phyloP scores from a whole-genome alignment of 805 yeast species.

The Hanseniaspora lachancei region DNA sequence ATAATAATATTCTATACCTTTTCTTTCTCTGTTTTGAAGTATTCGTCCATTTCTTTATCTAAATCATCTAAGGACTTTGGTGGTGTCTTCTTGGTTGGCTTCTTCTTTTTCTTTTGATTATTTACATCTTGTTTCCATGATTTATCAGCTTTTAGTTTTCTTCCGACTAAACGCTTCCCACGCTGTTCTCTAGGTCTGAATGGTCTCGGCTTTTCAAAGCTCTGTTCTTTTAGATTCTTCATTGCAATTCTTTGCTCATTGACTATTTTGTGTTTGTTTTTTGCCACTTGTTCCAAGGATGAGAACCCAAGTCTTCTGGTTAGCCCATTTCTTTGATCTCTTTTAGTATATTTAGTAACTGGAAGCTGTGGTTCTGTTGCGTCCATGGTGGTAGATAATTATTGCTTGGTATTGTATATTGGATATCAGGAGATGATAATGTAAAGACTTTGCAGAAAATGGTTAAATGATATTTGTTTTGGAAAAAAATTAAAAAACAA shows the following conservation, averaged over 20 bases:
- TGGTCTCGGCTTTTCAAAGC: no score
- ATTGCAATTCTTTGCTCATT: conserved; percentile 2
- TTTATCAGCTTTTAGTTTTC: not conserved
- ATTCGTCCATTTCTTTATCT: conserved; percentile 25
- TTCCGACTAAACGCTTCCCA: conserved; percentile 1
- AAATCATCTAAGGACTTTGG: conserved; percentile 19
- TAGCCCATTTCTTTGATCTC: conserved; percentile 10
- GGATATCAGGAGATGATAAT: no score
- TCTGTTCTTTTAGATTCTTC: not conserved
- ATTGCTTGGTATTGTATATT: not conserved
- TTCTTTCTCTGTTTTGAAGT: conserved; percentile 19
- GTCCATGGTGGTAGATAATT: not conserved
- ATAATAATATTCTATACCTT: not conserved
- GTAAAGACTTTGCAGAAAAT: no score
- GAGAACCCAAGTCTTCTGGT: conserved; percentile 12
- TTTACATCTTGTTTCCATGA: not conserved
- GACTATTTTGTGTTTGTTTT: conserved; percentile 7
- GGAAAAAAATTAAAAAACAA: no score
- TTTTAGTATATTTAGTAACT: not conserved
- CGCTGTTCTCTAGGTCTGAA: not conserved
- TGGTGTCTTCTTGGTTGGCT: not conserved
- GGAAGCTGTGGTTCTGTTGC: not conserved
- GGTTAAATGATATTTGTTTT: no score
- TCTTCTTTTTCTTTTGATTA: not conserved
- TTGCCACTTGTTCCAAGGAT: not conserved